phyloP scores from a whole-genome alignment of 176 grass and related monocot genomes.

The Rhipidocladum racemiflorum region DNA sequence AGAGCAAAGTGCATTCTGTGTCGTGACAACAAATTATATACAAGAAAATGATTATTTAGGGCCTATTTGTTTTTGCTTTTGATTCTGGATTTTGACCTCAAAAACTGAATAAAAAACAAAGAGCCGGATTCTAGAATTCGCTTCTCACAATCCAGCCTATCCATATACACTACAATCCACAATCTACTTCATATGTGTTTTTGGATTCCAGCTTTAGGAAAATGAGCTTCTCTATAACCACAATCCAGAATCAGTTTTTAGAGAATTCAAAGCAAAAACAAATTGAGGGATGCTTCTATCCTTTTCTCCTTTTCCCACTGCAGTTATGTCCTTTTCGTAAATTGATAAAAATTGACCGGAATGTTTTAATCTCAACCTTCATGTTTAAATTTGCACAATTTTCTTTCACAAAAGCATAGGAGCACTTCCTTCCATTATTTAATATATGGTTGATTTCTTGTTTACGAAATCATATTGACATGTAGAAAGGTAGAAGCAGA shows the following conservation, averaged over 20 bases:
- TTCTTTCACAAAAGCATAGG: conserved; percentile 10
- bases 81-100: too few species aligned
- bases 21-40: neutral
- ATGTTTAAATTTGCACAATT: neutral
- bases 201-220: too few species aligned
- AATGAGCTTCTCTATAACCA: too few species aligned
- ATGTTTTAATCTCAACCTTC: conserved; percentile 19
- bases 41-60: conserved; percentile 1
- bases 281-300: neutral
- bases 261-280: too few species aligned
- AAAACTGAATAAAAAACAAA: too few species aligned
- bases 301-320: neutral
- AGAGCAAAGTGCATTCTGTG: neutral
- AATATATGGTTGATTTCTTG: neutral
- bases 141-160: too few species aligned
- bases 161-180: too few species aligned
- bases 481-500: neutral
- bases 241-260: too few species aligned
- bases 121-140: too few species aligned
- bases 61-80: too few species aligned
- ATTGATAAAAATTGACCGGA: neutral
- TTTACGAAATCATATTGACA: conserved; percentile 9
- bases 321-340: neutral
- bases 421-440: neutral
- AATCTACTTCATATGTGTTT: too few species aligned